Conservation (phyloP, 352 stramenopile species). For the Elongisporangium prolatum region DNA sequence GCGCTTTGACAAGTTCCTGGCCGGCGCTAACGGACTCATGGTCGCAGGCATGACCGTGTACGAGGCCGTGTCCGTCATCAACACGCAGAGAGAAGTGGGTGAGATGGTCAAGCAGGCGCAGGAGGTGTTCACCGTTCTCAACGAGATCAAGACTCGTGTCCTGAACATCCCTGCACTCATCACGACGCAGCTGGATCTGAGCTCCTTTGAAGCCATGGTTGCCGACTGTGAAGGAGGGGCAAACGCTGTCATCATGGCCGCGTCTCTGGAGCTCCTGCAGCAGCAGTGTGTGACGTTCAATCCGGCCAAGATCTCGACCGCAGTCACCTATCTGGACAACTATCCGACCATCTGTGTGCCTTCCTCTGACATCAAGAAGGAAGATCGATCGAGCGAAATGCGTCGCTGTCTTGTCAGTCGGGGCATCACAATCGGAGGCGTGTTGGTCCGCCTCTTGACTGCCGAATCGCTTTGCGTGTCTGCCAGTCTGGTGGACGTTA, state of each 20-base stretch:
- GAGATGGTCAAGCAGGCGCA: neutral
- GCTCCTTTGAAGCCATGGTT: neutral
- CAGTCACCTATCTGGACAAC: neutral
- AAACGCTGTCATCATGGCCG: neutral
- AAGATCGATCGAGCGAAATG: neutral
- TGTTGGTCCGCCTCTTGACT: neutral
- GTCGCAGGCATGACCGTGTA: neutral
- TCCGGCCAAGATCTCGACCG: neutral
- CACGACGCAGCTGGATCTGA: neutral
- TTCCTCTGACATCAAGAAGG: neutral
- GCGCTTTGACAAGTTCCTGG: neutral
- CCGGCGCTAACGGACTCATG: neutral
- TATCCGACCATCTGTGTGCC: neutral
- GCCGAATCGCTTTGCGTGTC: neutral
- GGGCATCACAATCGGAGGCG: neutral
- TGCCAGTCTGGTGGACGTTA: neutral
- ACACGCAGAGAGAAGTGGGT: neutral
- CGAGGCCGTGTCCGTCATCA: neutral
- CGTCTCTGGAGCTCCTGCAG: neutral
- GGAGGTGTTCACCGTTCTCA: neutral
- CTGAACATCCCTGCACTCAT: neutral
- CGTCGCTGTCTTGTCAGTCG: neutral
- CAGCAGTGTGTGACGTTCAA: neutral
- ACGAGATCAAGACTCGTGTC: neutral
- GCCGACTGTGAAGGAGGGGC: neutral